phyloP scores from a whole-genome alignment of 1,284 basidiomycete genomes.

The Ceratobasidium sp. region DNA sequence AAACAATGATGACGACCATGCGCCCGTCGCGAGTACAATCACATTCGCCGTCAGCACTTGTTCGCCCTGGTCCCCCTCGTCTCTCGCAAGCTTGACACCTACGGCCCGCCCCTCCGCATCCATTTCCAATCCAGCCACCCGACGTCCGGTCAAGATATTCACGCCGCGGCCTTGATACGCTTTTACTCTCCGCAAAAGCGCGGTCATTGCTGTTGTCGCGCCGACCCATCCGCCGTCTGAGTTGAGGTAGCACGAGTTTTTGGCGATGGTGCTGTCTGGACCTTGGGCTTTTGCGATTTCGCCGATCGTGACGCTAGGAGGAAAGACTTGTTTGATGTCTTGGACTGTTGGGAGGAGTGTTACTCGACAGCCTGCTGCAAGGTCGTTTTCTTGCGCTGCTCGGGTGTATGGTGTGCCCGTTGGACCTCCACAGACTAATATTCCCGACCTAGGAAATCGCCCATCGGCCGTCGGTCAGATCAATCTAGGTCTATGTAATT shows the following conservation, averaged over 20 bases:
- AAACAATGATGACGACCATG: constrained; percentile 87
- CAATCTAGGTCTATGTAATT: constrained; percentile 10
- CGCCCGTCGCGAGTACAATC: constrained; percentile 77
- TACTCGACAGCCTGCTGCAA: constrained; percentile 42
- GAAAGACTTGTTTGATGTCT: constrained; percentile 57
- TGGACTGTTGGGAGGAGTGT: constrained; percentile 24
- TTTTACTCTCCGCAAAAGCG: constrained; percentile 69
- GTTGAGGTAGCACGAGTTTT: constrained; percentile 72
- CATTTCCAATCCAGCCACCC: constrained; percentile 36
- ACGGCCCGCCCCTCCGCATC: constrained; percentile 60
- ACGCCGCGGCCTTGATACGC: constrained; percentile 65
- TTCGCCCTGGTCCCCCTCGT: constrained; percentile 59
- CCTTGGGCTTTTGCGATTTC: constrained; percentile 30
- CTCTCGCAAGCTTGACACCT: constrained; percentile 76
- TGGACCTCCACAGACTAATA: constrained; percentile 60
- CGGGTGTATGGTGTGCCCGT: constrained; percentile 56
- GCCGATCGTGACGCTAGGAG: constrained; percentile 56
- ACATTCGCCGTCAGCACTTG: constrained; percentile 59
- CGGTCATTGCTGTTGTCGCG: constrained; percentile 74
- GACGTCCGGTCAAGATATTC: constrained; percentile 52
- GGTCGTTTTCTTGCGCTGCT: constrained; percentile 58
- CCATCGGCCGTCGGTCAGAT: background rate
- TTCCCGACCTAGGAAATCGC: constrained; percentile 65
- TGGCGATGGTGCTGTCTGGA: constrained; percentile 22
- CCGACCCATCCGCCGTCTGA: constrained; percentile 87